Conservation (phyloP, 768 basidiomycete species). For the Podaxis sp. region DNA sequence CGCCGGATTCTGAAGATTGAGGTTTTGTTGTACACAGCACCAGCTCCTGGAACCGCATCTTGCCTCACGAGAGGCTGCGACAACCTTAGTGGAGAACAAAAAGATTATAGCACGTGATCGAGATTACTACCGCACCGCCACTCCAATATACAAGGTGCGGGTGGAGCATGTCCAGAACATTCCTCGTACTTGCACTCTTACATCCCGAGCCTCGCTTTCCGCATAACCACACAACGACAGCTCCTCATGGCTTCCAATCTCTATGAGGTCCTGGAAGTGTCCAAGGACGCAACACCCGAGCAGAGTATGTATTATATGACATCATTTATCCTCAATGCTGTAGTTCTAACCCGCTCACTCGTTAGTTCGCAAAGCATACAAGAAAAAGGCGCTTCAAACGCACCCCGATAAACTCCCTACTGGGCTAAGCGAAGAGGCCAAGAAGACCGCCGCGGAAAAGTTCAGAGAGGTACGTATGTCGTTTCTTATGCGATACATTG, state of each 20-base stretch:
- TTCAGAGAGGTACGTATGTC: constrained; percentile 34
- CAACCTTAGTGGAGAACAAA: constrained; percentile 11
- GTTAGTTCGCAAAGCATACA: constrained; percentile 54
- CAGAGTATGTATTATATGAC: constrained; percentile 48
- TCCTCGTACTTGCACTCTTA: constrained; percentile 18
- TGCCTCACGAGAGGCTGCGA: neutral
- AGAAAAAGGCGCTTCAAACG: constrained; percentile 63
- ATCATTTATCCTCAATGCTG: neutral
- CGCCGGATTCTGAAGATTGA: constrained; percentile 40
- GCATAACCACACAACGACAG: constrained; percentile 5
- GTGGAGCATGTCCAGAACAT: constrained; percentile 28
- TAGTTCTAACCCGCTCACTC: neutral
- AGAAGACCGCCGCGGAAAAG: constrained; percentile 57
- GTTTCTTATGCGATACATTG: neutral
- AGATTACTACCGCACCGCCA: neutral
- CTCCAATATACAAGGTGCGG: neutral
- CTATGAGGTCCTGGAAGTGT: constrained; percentile 62
- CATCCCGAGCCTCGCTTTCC: constrained; percentile 8
- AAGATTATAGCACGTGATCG: constrained; percentile 22
- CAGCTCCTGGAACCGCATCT: constrained; percentile 67
- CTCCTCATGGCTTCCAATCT: constrained; percentile 51
- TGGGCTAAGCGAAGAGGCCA: constrained; percentile 46
- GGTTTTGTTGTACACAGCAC: constrained; percentile 64
- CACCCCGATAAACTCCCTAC: constrained; percentile 72
- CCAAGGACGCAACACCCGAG: constrained; percentile 54